Conservation (phyloP, 1,284 basidiomycete genomes). For the Cutaneotrichosporon sp. region DNA sequence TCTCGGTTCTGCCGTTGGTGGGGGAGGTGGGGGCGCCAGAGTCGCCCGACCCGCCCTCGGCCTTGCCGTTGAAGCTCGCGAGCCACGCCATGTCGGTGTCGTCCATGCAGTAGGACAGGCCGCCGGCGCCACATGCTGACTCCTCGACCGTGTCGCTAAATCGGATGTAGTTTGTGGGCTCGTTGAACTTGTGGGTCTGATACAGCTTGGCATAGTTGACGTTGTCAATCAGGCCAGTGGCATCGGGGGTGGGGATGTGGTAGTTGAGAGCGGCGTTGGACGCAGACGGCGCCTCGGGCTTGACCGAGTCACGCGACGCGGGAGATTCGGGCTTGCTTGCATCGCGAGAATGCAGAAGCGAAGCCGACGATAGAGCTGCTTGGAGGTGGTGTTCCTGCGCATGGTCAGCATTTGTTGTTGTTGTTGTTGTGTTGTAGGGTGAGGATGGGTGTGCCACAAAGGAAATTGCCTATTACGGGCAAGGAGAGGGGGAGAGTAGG, state of each 20-base stretch:
- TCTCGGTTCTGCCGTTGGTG: conserved; percentile 50
- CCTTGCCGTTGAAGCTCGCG: conserved; percentile 83
- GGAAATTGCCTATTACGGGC: conserved; percentile 18
- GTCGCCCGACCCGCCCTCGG: conserved; percentile 72
- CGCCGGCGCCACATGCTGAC: conserved; percentile 50
- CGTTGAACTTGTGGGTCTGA: conserved; percentile 67
- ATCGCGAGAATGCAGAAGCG: conserved; percentile 46
- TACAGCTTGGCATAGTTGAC: conserved; percentile 67
- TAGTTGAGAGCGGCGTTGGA: conserved; percentile 57
- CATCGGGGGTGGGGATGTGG: conserved; percentile 90
- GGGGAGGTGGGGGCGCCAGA: conserved; percentile 53
- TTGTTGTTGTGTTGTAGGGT: no score
- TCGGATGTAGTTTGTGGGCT: conserved; percentile 77
- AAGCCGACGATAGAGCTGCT: conserved; percentile 58
- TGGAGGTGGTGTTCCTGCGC: conserved; percentile 93
- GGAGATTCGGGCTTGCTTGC: conserved; percentile 35
- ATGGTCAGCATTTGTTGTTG: conserved; percentile 51
- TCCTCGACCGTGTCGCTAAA: conserved; percentile 91
- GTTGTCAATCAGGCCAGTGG: conserved; percentile 74
- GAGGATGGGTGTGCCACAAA: conserved; percentile 16
- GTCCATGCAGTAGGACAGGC: conserved; percentile 80
- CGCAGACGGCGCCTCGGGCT: conserved; percentile 23
- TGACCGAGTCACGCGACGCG: conserved; percentile 24
- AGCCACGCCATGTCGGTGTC: conserved; percentile 96
- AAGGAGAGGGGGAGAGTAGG: not conserved